Evolutionary conservation across 169 alveolate genomes (phyloP).

Genomic region (Cystoisospora suis): DNA sequence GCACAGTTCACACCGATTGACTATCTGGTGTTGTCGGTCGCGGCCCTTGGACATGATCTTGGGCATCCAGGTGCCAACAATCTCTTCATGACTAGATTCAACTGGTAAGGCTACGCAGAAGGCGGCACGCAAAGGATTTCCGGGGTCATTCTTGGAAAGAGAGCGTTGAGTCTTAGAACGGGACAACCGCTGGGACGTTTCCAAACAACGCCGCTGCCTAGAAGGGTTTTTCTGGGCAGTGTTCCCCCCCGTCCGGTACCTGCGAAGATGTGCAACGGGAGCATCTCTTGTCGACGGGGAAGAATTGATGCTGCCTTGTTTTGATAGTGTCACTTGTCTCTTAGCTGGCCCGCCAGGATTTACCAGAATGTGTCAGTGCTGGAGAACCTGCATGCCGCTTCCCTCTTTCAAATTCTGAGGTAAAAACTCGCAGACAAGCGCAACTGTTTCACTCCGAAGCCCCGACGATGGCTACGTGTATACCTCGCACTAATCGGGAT

Average conservation of each 20-base stretch:
- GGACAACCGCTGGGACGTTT: no score
- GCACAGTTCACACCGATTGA: conserved; percentile 54
- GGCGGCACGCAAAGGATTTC: no score
- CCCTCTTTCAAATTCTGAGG: conserved; percentile 57
- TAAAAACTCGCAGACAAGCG: not conserved
- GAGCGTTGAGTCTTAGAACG: no score
- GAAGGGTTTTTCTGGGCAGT: no score
- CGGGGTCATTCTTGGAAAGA: no score
- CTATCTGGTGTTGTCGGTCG: conserved; percentile 52
- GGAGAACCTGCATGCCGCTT: conserved; percentile 66
- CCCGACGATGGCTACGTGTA: no score
- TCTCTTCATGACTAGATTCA: conserved; percentile 39
- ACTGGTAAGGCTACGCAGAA: not conserved
- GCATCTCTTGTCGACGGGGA: no score
- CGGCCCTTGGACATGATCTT: conserved; percentile 65
- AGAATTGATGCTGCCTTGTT: not conserved
- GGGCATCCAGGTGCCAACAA: conserved; percentile 68
- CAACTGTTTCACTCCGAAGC: no score
- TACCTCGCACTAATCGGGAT: no score
- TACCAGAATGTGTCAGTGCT: conserved; percentile 63
- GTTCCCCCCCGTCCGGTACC: no score
- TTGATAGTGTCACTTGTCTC: not conserved
- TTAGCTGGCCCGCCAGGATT: conserved; percentile 55
- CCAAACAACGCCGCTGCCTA: no score
- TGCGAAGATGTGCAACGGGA: no score